Base-by-base conservation (phyloP, 1,284 basidiomycete species). In the Dichomitus squalens region DNA sequence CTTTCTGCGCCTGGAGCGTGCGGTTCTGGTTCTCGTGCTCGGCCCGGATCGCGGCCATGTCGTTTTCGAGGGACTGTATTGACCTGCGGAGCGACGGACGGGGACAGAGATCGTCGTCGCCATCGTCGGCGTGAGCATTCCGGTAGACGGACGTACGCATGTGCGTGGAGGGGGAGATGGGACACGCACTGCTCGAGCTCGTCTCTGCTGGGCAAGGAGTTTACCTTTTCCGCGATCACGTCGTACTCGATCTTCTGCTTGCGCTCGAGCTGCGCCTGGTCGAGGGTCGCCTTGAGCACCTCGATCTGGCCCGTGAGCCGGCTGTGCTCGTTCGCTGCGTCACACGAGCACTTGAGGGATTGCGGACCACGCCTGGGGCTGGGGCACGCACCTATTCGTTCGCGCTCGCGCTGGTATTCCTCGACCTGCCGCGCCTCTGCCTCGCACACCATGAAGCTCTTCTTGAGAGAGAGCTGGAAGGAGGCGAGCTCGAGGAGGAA, bases 231-330 rank as follows among this genome's bases (percentile, higher is more conserved):
- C 3, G 91, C 82, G 47, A 93, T 82, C 46, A 82, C 75, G 73
- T 93, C 90, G 68, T 93, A 93, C 66, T 93, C 90, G 64, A 92
- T 90, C 75, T 91, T 93, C 56, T 85, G 81, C 58, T 78, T 78
- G 43, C 91, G 82, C 54, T 86, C 76, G 66, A 88, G 75, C 66
- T 93, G 91, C 6, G 88, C 91, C 60, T 90, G 84, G 64, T 92
- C 90, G 53, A 93, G 72, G 3, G 83, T 79, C 16, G 79, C 76
- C 71, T 92, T 92, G 60, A 93, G 79, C 60, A 89, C 84, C 64
- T 86, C 83, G 57, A 93, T 92, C 66, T 93, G 88, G 11, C 73
- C 77, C 60, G 79, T 79, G 46, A 91, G 72, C 16, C 78, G 80
- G 18, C 76, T 83, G 64, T 89, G 88, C 65, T 93, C 88, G 57